These are phyloP conservation scores for Mortierella sp. DNA, from an alignment of 371 early-diverging fungal genomes.

Conservation along the genomic window DNA sequence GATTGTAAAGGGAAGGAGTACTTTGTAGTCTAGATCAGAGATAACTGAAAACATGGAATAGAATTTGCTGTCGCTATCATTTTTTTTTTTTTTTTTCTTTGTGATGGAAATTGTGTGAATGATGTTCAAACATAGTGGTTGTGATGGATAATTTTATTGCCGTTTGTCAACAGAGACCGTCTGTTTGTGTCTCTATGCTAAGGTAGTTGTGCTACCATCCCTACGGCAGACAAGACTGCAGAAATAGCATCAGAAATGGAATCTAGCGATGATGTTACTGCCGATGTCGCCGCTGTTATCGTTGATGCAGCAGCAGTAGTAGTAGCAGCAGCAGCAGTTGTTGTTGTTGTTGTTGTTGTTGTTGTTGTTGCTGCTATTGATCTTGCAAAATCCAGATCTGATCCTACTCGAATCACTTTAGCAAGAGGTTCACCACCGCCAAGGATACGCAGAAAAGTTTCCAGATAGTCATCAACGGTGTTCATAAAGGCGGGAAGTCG, in stretches of 20 bases:
- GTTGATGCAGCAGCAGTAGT: not conserved
- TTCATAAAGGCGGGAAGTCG: conserved; percentile 37
- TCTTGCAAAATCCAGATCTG: conserved; percentile 9
- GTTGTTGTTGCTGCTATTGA: conserved; percentile 6
- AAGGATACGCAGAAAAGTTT: conserved; percentile 23
- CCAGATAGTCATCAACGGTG: conserved; percentile 25
- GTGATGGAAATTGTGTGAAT: too few species aligned
- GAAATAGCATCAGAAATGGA: conserved; percentile 27
- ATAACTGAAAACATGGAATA: not conserved
- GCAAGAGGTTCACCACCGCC: conserved; percentile 48
- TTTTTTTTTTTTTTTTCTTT: too few species aligned
- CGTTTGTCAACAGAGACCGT: not conserved
- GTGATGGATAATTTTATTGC: conserved; percentile 1
- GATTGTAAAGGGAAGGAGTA: too few species aligned
- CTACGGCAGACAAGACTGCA: conserved; percentile 20
- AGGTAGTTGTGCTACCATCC: not conserved
- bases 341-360: not conserved
- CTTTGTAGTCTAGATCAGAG: not conserved
- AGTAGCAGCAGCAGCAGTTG: too few species aligned
- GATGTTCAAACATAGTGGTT: not conserved
- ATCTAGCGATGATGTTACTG: not conserved
- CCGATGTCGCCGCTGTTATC: not conserved
- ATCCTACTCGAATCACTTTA: conserved; percentile 30
- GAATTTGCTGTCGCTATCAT: not conserved
- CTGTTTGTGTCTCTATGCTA: not conserved